phyloP scores from a whole-genome alignment of 805 yeast genomes.

The Starmerella riodocensis region DNA sequence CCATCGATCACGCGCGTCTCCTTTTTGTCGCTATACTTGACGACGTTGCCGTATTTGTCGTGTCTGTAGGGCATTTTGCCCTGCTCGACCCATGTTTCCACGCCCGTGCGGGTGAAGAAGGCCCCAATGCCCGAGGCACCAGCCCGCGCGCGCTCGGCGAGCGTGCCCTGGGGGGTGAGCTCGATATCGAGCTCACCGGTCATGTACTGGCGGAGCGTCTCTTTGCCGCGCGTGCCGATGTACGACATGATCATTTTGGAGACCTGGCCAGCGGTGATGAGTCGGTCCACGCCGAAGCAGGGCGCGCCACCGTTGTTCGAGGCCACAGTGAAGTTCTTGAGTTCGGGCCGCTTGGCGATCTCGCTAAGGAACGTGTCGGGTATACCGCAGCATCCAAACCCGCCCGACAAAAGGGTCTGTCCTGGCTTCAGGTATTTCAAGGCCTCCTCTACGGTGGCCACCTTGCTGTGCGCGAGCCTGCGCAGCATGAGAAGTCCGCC shows the following conservation, averaged over 20 bases:
- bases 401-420: conserved; percentile 34
- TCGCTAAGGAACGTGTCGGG: conserved; percentile 36
- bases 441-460: conserved; percentile 18
- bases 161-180: conserved; percentile 40
- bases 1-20: conserved; percentile 36
- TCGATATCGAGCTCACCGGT: conserved; percentile 36
- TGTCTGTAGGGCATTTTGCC: conserved; percentile 37
- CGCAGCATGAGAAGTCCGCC: too few relatives aligned
- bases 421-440: conserved; percentile 20
- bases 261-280: conserved; percentile 34
- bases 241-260: conserved; percentile 36
- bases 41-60: conserved; percentile 29
- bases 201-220: conserved; percentile 32
- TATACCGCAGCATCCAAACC: conserved; percentile 38
- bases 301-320: conserved; percentile 40
- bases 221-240: conserved; percentile 33
- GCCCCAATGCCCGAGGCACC: conserved; percentile 41
- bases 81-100: conserved; percentile 39
- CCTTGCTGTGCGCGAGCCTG: conserved; percentile 13
- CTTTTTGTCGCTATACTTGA: conserved; percentile 30
- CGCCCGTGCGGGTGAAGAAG: conserved; percentile 38
- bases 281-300: conserved; percentile 33
- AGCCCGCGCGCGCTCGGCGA: conserved; percentile 38
- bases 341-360: conserved; percentile 26
- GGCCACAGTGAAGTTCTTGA: conserved; percentile 32